Percentiles rank a stretch among this genome's conserved stretches.
Conservation (phyloP, 2,329 filamentous ascomycete species). For the Neonectria magnoliae region DNA sequence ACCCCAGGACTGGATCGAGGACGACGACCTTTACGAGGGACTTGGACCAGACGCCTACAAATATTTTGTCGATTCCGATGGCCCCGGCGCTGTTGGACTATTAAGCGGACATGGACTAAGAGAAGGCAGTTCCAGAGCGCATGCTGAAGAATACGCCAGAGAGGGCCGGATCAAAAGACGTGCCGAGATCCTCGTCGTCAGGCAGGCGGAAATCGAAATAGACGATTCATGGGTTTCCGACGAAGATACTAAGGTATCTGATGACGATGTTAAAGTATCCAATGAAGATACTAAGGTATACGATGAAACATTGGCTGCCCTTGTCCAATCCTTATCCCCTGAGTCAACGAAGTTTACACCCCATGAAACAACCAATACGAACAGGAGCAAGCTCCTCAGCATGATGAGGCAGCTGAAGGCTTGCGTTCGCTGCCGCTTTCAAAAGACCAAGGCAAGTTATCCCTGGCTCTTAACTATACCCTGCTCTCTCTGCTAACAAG, state of each 20-base stretch:
- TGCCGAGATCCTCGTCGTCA: neutral
- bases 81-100: neutral
- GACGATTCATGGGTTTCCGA: no score
- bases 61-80: neutral
- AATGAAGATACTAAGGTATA: no score
- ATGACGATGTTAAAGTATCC: no score
- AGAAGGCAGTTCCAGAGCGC: neutral
- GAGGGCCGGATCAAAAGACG: neutral
- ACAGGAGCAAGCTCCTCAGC: constrained; percentile 3
- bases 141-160: neutral
- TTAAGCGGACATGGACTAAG: neutral
- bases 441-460: constrained; percentile 34
- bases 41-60: neutral
- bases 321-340: neutral
- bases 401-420: constrained; percentile 19
- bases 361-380: neutral
- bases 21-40: neutral
- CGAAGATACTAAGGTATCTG: no score
- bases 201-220: no score
- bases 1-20: neutral
- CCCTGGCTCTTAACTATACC: neutral
- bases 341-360: neutral
- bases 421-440: constrained; percentile 36
- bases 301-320: no score
- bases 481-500: constrained; percentile 11